phyloP scores from a whole-genome alignment of 352 stramenopile species.

The Globisporangium cederbergense region DNA sequence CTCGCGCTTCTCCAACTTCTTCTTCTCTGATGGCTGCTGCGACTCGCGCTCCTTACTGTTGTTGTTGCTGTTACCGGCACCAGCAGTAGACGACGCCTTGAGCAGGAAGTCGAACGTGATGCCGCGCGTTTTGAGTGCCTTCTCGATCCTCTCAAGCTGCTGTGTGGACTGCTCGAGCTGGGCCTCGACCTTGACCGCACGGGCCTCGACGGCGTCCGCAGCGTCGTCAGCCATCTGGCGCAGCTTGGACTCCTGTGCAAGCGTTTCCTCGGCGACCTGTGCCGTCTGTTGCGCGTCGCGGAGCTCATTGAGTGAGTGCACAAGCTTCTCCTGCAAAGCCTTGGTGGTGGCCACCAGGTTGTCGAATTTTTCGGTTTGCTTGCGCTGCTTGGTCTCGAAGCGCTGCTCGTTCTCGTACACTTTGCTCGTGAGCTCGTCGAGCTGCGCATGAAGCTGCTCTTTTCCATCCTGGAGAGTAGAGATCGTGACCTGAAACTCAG shows the following conservation, averaged over 20 bases:
- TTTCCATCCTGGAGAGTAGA: conserved; percentile 24
- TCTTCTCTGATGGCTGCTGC: conserved; percentile 5
- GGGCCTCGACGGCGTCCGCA: conserved; percentile 38
- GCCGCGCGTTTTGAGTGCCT: conserved; percentile 49
- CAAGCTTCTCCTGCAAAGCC: conserved; percentile 32
- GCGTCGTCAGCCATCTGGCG: conserved; percentile 46
- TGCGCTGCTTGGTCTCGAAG: conserved; percentile 19
- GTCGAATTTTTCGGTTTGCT: conserved; percentile 22
- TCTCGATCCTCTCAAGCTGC: conserved; percentile 39
- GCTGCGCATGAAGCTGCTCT: conserved; percentile 21
- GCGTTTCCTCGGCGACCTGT: conserved; percentile 31
- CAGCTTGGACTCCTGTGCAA: conserved; percentile 32
- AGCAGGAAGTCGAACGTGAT: conserved; percentile 68
- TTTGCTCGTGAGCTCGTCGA: conserved; percentile 26
- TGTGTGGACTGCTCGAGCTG: conserved; percentile 26
- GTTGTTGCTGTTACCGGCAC: conserved; percentile 20
- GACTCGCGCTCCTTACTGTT: conserved; percentile 1
- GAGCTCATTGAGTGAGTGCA: conserved; percentile 23
- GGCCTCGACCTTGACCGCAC: conserved; percentile 31
- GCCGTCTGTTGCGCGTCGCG: conserved; percentile 27
- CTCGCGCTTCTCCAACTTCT: conserved; percentile 7
- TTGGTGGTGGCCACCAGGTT: conserved; percentile 27
- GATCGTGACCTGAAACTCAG: conserved; percentile 25
- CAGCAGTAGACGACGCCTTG: conserved; percentile 15
- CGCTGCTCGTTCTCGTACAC: conserved; percentile 20